Percentiles rank a stretch among this genome's conserved stretches.
Evolutionary conservation across 2,329 filamentous ascomycete genomes (phyloP).

Genomic region (Botrytis elliptica): DNA sequence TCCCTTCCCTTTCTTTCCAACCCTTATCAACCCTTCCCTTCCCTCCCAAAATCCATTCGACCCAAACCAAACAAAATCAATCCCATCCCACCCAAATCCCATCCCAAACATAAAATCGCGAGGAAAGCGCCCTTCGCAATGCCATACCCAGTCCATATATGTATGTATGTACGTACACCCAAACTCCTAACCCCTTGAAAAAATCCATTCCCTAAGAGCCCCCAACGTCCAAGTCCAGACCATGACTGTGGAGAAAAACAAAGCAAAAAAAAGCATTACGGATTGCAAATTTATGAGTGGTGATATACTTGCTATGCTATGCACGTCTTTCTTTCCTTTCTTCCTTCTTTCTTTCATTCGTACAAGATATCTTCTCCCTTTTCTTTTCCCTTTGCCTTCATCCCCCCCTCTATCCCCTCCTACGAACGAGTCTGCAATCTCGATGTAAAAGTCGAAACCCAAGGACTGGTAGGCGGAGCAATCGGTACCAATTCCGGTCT

Average conservation of each 20-base stretch:
- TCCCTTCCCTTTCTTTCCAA: not conserved
- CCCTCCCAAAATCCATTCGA: too few species aligned
- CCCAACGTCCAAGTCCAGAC: not conserved
- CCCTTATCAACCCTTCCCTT: too few species aligned
- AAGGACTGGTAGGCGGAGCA: conserved; percentile 7
- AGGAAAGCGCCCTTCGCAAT: not conserved
- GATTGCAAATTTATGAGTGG: conserved; percentile 6
- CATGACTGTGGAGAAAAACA: not conserved
- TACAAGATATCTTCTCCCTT: not conserved
- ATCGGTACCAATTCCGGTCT: not conserved
- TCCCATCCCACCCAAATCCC: too few species aligned
- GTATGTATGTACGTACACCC: too few species aligned
- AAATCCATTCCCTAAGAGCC: not conserved
- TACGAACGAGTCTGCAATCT: conserved; percentile 8
- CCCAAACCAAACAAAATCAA: too few species aligned
- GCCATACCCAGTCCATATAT: too few species aligned
- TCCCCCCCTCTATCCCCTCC: too few species aligned
- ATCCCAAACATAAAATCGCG: not conserved
- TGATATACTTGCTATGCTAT: conserved; percentile 1
- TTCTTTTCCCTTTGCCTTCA: not conserved
- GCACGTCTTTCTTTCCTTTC: not conserved
- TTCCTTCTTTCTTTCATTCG: not conserved
- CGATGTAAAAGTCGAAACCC: conserved; percentile 7
- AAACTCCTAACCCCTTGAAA: not conserved
- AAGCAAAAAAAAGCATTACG: not conserved